Evolutionary conservation across 371 early-diverging fungal genomes (phyloP).

Genomic region (Nematocida parisii): DNA sequence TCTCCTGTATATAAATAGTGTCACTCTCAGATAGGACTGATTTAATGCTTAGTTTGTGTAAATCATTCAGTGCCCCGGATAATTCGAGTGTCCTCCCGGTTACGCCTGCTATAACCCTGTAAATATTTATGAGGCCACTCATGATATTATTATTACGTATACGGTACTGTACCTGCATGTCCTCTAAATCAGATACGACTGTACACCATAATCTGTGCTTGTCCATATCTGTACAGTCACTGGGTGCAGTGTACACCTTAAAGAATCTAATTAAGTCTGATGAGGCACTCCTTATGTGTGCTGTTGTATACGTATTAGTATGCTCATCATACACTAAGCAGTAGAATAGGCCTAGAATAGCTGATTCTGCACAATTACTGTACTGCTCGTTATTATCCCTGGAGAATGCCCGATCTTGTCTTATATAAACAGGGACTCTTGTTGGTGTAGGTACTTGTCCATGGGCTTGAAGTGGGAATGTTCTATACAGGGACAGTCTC

Average conservation of each 20-base stretch:
- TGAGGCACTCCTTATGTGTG: neutral
- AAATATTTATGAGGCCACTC: neutral
- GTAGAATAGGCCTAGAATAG: neutral
- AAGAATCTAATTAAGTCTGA: neutral
- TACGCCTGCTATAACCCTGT: neutral
- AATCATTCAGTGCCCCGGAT: too few species aligned
- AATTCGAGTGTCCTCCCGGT: too few species aligned
- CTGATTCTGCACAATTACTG: neutral
- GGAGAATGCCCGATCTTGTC: neutral
- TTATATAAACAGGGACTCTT: neutral
- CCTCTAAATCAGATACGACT: neutral
- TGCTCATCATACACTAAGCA: neutral
- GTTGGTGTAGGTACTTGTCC: neutral
- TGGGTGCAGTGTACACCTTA: neutral
- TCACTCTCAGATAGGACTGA: too few species aligned
- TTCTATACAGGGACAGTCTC: neutral
- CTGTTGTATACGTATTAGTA: neutral
- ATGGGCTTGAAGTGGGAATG: neutral
- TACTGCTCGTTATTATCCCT: neutral
- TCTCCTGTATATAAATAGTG: too few species aligned
- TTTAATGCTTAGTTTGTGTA: too few species aligned
- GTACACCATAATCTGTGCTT: neutral
- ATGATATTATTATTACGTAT: neutral
- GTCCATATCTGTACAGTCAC: neutral
- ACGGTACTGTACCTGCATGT: neutral